These are phyloP conservation scores for Neopestalotiopsis clavispora DNA, from an alignment of 2,329 filamentous ascomycete species.

Conservation along the genomic window DNA sequence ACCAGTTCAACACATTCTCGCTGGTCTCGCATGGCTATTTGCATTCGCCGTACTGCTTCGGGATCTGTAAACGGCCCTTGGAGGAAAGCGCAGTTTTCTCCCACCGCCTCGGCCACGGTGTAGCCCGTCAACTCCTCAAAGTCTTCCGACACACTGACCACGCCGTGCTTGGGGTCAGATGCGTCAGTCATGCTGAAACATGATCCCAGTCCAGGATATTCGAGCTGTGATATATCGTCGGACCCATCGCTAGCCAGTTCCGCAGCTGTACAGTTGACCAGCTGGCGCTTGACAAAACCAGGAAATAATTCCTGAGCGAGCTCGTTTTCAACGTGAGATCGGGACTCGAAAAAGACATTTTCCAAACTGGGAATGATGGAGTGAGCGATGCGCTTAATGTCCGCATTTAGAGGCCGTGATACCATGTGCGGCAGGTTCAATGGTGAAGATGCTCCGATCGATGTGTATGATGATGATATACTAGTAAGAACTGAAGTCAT, in stretches of 20 bases:
- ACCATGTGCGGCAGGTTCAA: slow-evolving; percentile 46
- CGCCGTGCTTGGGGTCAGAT: slow-evolving; percentile 52
- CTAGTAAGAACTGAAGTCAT: slow-evolving; percentile 49
- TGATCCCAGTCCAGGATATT: slow-evolving; percentile 60
- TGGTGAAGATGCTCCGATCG: slow-evolving; percentile 38
- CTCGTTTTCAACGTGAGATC: slow-evolving; percentile 48
- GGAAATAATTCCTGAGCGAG: slow-evolving; percentile 53
- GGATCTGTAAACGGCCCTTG: slow-evolving; percentile 53
- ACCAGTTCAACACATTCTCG: slow-evolving; percentile 51
- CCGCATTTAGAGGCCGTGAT: slow-evolving; percentile 46
- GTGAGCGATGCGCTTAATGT: slow-evolving; percentile 51
- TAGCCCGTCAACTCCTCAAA: slow-evolving; percentile 59
- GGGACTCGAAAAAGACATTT: slow-evolving; percentile 47
- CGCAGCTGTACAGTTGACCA: slow-evolving; percentile 49
- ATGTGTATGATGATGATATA: slow-evolving; percentile 49
- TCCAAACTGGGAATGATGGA: slow-evolving; percentile 52
- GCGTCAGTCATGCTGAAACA: slow-evolving; percentile 64
- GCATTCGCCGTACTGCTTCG: slow-evolving; percentile 44
- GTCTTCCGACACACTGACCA: slow-evolving; percentile 54
- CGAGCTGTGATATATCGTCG: slow-evolving; percentile 34
- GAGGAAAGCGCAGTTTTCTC: slow-evolving; percentile 54
- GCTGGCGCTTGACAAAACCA: slow-evolving; percentile 56
- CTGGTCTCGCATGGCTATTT: slow-evolving; percentile 20
- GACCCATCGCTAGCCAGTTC: slow-evolving; percentile 35
- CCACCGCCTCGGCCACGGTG: slow-evolving; percentile 49